Conservation (phyloP, 179 eudicot species). For the Patellifolia procumbens region DNA sequence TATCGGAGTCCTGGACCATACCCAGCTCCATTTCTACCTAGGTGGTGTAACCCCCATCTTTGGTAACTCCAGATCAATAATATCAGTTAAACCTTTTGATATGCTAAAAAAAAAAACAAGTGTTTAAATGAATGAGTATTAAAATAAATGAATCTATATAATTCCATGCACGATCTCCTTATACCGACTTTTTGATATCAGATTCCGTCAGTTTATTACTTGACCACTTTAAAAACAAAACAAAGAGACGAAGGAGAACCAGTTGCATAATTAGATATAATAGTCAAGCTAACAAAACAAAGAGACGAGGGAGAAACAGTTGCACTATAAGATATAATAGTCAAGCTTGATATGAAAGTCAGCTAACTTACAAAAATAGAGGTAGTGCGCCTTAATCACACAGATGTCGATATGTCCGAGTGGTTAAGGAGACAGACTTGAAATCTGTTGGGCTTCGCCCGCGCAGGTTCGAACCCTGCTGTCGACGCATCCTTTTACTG, state of each 20-base stretch:
- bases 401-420: slow-evolving; percentile 39
- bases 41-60: too few species aligned
- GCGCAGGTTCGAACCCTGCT: slow-evolving; percentile 96
- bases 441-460: slow-evolving; percentile 94
- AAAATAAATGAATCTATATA: too few species aligned
- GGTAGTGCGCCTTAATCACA: background rate
- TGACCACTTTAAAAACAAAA: background rate
- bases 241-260: background rate
- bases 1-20: too few species aligned
- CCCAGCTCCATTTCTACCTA: too few species aligned
- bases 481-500: slow-evolving; percentile 42
- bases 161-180: too few species aligned
- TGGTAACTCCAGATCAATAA: too few species aligned
- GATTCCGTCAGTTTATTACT: background rate
- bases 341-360: background rate
- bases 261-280: background rate
- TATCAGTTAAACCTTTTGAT: too few species aligned
- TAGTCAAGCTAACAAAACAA: background rate
- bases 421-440: slow-evolving; percentile 68
- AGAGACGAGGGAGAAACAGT: background rate
- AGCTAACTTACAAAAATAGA: background rate
- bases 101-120: too few species aligned
- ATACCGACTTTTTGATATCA: too few species aligned
- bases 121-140: too few species aligned
- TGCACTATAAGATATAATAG: background rate